These are phyloP conservation scores for Colletotrichum chrysophilum DNA, from an alignment of 2,329 filamentous ascomycete species.

Conservation along the genomic window DNA sequence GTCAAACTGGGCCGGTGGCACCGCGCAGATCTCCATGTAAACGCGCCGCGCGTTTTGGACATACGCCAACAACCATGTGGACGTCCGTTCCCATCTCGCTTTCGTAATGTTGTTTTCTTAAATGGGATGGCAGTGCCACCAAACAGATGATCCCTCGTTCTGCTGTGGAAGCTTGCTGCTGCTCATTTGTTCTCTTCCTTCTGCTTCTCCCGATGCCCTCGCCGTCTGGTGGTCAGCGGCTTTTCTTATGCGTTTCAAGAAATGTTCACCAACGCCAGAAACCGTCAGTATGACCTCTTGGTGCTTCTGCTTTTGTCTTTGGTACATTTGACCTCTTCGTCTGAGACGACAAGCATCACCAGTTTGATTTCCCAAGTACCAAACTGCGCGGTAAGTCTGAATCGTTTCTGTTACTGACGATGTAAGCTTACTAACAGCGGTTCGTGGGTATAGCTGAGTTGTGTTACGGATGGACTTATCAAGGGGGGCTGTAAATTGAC, in stretches of 20 bases:
- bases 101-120: not conserved
- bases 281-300: not conserved
- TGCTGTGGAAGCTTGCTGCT: not conserved
- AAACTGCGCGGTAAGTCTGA: not conserved
- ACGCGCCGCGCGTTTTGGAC: not conserved
- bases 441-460: not conserved
- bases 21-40: not conserved
- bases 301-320: not conserved
- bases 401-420: rapidly evolving
- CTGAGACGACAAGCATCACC: not conserved
- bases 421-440: not conserved
- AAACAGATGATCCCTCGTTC: not conserved
- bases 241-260: not conserved
- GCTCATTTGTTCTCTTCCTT: not conserved
- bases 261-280: not conserved
- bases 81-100: not conserved
- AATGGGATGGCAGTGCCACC: not conserved
- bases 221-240: not conserved
- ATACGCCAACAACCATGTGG: not conserved
- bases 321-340: not conserved
- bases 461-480: not conserved
- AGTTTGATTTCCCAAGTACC: not conserved
- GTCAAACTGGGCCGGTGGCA: not conserved
- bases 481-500: constrained; percentile 15
- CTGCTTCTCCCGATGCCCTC: not conserved